Conservation (phyloP, 164 flowering plant genomes). For the Stephania cephalantha region DNA sequence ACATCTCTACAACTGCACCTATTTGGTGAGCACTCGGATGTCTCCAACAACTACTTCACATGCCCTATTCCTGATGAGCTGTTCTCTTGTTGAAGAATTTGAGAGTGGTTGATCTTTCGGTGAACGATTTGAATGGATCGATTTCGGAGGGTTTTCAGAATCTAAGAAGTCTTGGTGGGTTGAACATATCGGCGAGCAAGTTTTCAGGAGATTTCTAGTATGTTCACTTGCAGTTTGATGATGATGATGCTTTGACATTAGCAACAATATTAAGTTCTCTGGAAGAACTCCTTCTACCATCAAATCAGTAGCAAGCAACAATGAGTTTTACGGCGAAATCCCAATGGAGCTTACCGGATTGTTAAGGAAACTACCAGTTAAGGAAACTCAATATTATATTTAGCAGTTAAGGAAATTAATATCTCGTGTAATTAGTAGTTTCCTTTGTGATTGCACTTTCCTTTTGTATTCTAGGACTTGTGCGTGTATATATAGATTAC, state of each 20-base stretch:
- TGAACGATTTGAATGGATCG: slow-evolving; percentile 50
- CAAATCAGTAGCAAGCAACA: slow-evolving; percentile 45
- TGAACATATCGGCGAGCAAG: slow-evolving; percentile 35
- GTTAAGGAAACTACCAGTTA: too few species aligned
- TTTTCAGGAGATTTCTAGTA: slow-evolving; percentile 52
- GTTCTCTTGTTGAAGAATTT: slow-evolving; percentile 55
- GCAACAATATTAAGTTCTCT: slow-evolving; percentile 48
- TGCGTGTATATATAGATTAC: too few species aligned
- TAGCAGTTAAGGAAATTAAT: too few species aligned
- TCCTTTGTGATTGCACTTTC: too few species aligned
- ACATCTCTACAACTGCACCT: slow-evolving; percentile 43
- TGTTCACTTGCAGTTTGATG: slow-evolving; percentile 37
- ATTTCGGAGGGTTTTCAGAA: slow-evolving; percentile 57
- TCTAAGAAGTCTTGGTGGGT: slow-evolving; percentile 22
- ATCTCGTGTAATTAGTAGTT: too few species aligned
- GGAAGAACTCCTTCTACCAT: slow-evolving; percentile 41
- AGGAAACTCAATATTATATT: too few species aligned
- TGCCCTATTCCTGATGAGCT: slow-evolving; percentile 54
- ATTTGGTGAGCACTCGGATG: slow-evolving; percentile 40
- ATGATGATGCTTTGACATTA: slow-evolving; percentile 43
- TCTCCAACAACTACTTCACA: slow-evolving; percentile 52
- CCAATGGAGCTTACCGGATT: slow-evolving; percentile 45
- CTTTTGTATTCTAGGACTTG: too few species aligned
- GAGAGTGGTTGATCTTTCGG: too few species aligned
- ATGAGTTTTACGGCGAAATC: slow-evolving; percentile 41